phyloP scores from a whole-genome alignment of 148 eudicot genomes.

The Diospyros kaki region DNA sequence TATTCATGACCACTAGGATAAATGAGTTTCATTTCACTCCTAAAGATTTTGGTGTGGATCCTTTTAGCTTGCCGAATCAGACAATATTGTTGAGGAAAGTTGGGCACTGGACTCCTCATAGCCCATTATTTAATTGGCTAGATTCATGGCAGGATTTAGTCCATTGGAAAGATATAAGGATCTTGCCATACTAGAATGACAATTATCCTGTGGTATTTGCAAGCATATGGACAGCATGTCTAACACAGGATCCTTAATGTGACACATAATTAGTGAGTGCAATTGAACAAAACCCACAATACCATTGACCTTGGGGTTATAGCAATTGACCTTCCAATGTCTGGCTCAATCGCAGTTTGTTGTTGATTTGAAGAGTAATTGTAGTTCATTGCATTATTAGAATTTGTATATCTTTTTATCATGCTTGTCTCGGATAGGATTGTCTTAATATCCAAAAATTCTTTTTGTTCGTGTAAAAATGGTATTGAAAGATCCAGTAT shows the following conservation, averaged over 20 bases:
- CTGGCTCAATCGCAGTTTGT: background rate
- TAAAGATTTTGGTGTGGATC: background rate
- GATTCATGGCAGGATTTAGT: background rate
- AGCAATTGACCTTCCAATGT: background rate
- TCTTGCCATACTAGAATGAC: background rate
- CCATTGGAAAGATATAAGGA: background rate
- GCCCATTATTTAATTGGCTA: background rate
- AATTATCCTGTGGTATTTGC: background rate
- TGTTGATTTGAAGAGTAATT: background rate
- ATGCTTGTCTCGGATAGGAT: background rate
- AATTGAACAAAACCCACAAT: background rate
- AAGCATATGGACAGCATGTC: background rate
- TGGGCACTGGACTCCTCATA: background rate
- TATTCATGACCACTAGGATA: background rate
- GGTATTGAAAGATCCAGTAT: background rate
- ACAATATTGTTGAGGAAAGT: background rate
- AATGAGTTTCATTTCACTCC: background rate
- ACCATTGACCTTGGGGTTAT: background rate
- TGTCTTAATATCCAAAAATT: background rate
- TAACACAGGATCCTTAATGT: background rate
- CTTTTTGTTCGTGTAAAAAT: background rate
- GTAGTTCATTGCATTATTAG: background rate
- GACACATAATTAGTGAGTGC: background rate
- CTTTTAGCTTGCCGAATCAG: background rate
- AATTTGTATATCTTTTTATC: background rate